A percentile compares a stretch with the other conserved stretches of the same genome.
Conservation (phyloP, 2,329 filamentous ascomycete species). For the Pseudopyrenochaeta lycopersici region DNA sequence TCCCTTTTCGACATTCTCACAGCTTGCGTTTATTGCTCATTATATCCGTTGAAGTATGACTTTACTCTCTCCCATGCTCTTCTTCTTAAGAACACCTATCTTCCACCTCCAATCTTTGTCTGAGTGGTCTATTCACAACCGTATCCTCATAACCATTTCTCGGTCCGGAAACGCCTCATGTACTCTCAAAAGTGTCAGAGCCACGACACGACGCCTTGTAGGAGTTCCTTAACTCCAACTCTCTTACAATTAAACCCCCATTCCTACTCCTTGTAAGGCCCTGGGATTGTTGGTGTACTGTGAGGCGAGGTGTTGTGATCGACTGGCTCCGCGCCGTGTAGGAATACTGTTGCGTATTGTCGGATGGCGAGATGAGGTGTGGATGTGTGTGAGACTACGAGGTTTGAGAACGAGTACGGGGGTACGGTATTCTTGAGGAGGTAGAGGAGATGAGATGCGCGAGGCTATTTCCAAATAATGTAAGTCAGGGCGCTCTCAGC, state of each 20-base stretch:
- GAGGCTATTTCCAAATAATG: too few species aligned
- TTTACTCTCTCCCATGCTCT: background rate
- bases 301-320: slow-evolving; percentile 8
- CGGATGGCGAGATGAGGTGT: slow-evolving; percentile 17
- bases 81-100: background rate
- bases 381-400: background rate
- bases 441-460: background rate
- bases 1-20: too few species aligned
- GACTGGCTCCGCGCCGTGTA: slow-evolving; percentile 27
- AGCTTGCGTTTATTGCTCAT: too few species aligned
- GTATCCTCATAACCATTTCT: slow-evolving; percentile 17
- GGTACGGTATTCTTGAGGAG: background rate
- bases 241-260: slow-evolving; percentile 7
- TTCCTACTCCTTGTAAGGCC: slow-evolving; percentile 18
- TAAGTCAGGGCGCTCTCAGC: too few species aligned
- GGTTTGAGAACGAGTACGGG: too few species aligned
- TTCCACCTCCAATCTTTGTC: too few species aligned
- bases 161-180: slow-evolving; percentile 2
- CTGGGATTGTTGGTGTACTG: slow-evolving; percentile 15
- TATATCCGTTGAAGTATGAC: too few species aligned
- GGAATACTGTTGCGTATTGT: slow-evolving; percentile 4
- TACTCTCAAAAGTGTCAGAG: slow-evolving; percentile 26
- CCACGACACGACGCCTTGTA: slow-evolving; percentile 14
- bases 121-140: too few species aligned
- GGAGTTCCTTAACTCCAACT: slow-evolving; percentile 10